phyloP scores from a whole-genome alignment of 768 basidiomycete species.

The Gautieria morchelliformis region DNA sequence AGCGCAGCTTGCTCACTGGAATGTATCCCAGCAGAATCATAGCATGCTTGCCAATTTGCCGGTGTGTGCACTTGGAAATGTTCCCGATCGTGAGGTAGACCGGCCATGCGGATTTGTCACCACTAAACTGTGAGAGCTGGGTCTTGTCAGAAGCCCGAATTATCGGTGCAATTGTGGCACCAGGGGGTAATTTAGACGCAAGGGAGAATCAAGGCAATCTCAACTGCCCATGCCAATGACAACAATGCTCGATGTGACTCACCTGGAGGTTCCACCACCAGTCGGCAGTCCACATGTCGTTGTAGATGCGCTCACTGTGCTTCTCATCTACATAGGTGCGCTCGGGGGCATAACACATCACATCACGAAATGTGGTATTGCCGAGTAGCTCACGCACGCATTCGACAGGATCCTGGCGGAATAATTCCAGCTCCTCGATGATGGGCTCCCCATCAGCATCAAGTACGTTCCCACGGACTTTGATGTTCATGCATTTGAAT shows the following conservation, averaged over 20 bases:
- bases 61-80: conserved; percentile 15
- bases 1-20: conserved; percentile 10
- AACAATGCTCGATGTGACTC: too few species aligned
- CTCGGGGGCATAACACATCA: conserved; percentile 8
- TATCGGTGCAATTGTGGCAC: conserved; percentile 19
- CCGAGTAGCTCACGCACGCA: conserved; percentile 22
- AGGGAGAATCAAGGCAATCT: too few species aligned
- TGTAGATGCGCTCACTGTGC: conserved; percentile 5
- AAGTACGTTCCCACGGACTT: too few species aligned
- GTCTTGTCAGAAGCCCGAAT: conserved; percentile 25
- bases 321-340: conserved; percentile 1
- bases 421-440: too few species aligned
- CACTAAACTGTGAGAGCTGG: conserved; percentile 16
- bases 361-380: conserved; percentile 15
- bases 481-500: too few species aligned
- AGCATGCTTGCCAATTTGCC: conserved; percentile 11
- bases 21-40: conserved; percentile 23
- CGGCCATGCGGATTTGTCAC: conserved; percentile 22
- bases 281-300: conserved; percentile 1
- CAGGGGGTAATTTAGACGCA: not conserved
- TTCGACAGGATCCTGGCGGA: conserved; percentile 23
- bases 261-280: conserved; percentile 9
- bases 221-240: not conserved
- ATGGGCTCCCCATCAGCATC: too few species aligned
- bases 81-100: conserved; percentile 26